These are phyloP conservation scores for Eutrema salsugineum DNA, from an alignment of 441 rosid genomes.

Conservation along the genomic window DNA sequence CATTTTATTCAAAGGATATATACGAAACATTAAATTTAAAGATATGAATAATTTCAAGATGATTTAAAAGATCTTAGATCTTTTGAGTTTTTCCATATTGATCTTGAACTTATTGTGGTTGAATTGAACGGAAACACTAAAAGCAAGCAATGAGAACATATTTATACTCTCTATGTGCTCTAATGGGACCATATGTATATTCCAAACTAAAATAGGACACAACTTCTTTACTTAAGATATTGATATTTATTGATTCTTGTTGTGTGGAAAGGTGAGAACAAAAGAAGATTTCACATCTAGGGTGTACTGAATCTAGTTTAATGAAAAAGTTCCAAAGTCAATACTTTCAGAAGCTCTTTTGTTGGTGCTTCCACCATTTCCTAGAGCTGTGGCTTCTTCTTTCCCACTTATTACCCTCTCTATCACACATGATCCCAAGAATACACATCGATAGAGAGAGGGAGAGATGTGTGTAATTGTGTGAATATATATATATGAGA, in stretches of 20 bases:
- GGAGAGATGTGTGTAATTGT: neutral
- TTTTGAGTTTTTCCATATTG: constrained; percentile 6
- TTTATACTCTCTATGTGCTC: neutral
- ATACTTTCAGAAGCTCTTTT: neutral
- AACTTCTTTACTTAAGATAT: neutral
- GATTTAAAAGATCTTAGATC: neutral
- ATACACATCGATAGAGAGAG: neutral
- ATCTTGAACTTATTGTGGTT: constrained; percentile 6
- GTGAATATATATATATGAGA: neutral
- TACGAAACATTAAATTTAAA: neutral
- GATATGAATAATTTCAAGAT: too few relatives aligned
- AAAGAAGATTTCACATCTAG: constrained; percentile 14
- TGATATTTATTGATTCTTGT: neutral
- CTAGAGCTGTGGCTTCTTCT: neutral
- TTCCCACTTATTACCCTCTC: neutral
- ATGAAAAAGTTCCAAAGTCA: constrained; percentile 16
- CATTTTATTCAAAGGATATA: constrained; percentile 5
- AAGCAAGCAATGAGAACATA: constrained; percentile 4
- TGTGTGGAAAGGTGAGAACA: constrained; percentile 24
- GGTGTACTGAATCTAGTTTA: constrained; percentile 14
- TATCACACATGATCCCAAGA: neutral
- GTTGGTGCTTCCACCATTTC: neutral
- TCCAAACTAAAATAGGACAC: neutral
- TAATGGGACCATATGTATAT: neutral
- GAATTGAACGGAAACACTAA: neutral